Conservation (phyloP, 768 basidiomycete genomes). For the Boletus bicolor region DNA sequence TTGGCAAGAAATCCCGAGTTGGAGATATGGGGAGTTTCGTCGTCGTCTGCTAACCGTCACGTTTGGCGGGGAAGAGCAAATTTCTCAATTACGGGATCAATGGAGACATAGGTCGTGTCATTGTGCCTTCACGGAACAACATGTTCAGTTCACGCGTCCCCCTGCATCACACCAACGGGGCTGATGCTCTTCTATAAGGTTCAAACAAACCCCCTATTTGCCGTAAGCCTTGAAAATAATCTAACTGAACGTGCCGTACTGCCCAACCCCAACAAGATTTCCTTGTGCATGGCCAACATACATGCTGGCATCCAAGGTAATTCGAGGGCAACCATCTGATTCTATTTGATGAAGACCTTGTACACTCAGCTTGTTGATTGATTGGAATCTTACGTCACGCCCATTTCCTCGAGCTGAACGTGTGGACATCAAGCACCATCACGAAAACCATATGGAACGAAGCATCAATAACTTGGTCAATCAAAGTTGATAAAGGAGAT, state of each 20-base stretch:
- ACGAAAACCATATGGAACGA: slow-evolving; percentile 34
- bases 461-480: slow-evolving; percentile 37
- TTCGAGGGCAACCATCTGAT: not conserved
- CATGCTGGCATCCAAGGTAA: slow-evolving; percentile 46
- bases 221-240: slow-evolving; percentile 31
- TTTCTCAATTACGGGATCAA: slow-evolving; percentile 7
- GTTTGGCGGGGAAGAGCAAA: not conserved
- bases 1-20: slow-evolving; percentile 46
- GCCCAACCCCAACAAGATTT: slow-evolving; percentile 35
- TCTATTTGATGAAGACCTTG: not conserved
- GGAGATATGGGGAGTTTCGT: slow-evolving; percentile 35
- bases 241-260: not conserved
- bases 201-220: slow-evolving; percentile 49
- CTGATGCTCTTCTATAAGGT: slow-evolving; percentile 29
- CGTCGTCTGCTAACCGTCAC: not conserved
- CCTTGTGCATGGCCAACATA: slow-evolving; percentile 48
- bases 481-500: slow-evolving; percentile 32
- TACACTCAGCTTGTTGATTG: slow-evolving; percentile 48
- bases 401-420: slow-evolving; percentile 50
- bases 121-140: slow-evolving; percentile 49
- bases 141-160: slow-evolving; percentile 28
- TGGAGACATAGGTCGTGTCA: slow-evolving; percentile 36
- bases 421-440: slow-evolving; percentile 51
- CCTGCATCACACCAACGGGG: not conserved
- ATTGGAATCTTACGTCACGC: slow-evolving; percentile 58